These are phyloP conservation scores for Beauveria sp. DNA, from an alignment of 2,329 filamentous ascomycete genomes.

Conservation along the genomic window DNA sequence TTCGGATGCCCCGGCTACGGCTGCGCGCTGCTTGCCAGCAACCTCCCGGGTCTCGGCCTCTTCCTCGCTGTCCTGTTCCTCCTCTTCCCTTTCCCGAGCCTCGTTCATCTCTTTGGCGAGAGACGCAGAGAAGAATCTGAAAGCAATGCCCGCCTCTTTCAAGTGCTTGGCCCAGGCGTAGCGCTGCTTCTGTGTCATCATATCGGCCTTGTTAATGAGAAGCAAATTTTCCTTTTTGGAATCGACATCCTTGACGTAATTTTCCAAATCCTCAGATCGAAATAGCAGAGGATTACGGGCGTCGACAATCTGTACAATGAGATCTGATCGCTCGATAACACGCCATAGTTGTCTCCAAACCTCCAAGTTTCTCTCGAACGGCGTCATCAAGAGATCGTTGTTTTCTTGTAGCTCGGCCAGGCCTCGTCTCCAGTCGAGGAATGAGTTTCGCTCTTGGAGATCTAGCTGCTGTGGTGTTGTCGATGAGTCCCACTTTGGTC, in stretches of 20 bases:
- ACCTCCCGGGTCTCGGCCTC: slow-evolving; percentile 18
- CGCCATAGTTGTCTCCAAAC: slow-evolving; percentile 98
- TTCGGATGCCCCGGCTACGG: slow-evolving; percentile 14
- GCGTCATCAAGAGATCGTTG: slow-evolving; percentile 91
- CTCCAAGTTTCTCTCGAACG: slow-evolving; percentile 93
- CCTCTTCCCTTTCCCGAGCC: slow-evolving; percentile 49
- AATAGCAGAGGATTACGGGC: slow-evolving; percentile 91
- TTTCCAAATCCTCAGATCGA: slow-evolving; percentile 85
- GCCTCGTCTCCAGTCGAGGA: slow-evolving; percentile 82
- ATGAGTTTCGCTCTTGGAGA: slow-evolving; percentile 65
- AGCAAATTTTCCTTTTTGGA: slow-evolving; percentile 81
- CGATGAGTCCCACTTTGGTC: slow-evolving; percentile 78
- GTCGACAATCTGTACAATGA: slow-evolving; percentile 97
- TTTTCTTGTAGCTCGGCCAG: slow-evolving; percentile 90
- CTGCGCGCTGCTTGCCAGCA: slow-evolving; percentile 19
- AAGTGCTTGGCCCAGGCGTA: slow-evolving; percentile 82
- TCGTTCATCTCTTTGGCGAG: slow-evolving; percentile 87
- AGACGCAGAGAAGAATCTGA: slow-evolving; percentile 92
- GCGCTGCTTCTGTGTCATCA: slow-evolving; percentile 87
- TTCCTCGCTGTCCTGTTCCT: slow-evolving; percentile 21
- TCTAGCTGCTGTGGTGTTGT: slow-evolving; percentile 84
- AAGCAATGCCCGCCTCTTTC: slow-evolving; percentile 70
- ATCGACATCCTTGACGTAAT: slow-evolving; percentile 90
- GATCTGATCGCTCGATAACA: slow-evolving; percentile 91
- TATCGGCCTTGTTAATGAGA: slow-evolving; percentile 97